Evolutionary conservation across 495 filamentous ascomycete genomes (phyloP).

Genomic region (Penicillium silybi): DNA sequence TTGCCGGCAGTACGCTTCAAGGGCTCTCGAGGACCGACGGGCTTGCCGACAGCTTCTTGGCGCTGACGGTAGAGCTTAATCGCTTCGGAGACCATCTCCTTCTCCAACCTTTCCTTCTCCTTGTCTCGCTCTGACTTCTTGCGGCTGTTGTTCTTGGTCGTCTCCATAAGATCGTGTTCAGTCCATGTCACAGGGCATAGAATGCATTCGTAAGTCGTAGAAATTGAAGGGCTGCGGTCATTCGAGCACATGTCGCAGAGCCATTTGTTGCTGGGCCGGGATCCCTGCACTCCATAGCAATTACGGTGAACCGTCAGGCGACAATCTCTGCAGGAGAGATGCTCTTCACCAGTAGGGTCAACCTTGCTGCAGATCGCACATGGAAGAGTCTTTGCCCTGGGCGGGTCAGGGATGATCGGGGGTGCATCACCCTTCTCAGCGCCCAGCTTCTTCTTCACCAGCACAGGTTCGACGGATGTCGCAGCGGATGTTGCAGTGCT

Average conservation of each 20-base stretch:
- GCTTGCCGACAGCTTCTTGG: conserved; percentile 77
- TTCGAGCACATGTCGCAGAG: conserved; percentile 94
- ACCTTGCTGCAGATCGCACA: conserved; percentile 80
- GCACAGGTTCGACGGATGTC: conserved; percentile 43
- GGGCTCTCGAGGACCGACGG: conserved; percentile 80
- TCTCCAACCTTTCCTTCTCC: conserved; percentile 81
- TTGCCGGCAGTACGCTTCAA: conserved; percentile 90
- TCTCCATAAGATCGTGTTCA: conserved; percentile 78
- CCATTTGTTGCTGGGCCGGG: conserved; percentile 75
- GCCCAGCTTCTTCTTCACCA: conserved; percentile 55
- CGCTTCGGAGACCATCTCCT: conserved; percentile 68
- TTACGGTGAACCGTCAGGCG: conserved; percentile 87
- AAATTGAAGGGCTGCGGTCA: conserved; percentile 80
- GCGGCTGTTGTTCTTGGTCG: conserved; percentile 76
- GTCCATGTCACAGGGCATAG: conserved; percentile 74
- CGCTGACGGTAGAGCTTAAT: conserved; percentile 74
- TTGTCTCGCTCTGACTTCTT: conserved; percentile 93
- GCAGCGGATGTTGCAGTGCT: conserved; percentile 44
- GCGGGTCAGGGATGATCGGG: conserved; percentile 64
- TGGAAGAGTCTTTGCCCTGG: conserved; percentile 70
- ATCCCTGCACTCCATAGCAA: conserved; percentile 81
- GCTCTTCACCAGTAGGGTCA: conserved; percentile 67
- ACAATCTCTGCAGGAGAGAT: conserved; percentile 76
- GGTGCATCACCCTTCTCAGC: conserved; percentile 56
- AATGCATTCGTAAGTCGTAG: conserved; percentile 87